Evolutionary conservation across 2,329 filamentous ascomycete species (phyloP), one percentile per base, ranked within the genome.

Genomic region (Gnomoniopsis sp.): DNA sequence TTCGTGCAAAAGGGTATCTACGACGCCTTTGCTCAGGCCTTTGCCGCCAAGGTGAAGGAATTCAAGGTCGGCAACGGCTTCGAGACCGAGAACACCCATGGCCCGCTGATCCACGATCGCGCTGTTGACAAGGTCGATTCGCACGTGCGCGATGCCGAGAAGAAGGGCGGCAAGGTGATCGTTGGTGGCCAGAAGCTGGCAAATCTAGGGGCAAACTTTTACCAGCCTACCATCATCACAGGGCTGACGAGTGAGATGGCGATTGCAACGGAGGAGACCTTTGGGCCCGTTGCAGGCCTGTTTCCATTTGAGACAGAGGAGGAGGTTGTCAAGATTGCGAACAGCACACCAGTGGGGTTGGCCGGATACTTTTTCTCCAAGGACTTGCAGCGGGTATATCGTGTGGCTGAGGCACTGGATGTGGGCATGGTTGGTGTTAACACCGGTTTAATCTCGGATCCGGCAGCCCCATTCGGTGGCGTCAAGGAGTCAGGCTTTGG

Each of bases 301-400:
- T 97, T 97, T 79, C 83, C 87, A 51, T 99, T 98, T 70, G 84
- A 90, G 49, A 91, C 88, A 0, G 95, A 98, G 75, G 87, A 89
- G 55, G 93, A 98, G 68, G 95, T 96, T 6, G 86, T 98, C 33
- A 79, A 83, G 63, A 76, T 93, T 64, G 93, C 95, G 3, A 99
- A 99, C 74, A 74, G 78, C 46, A 80, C 90, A 1, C 87, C 93
- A 54, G 93, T 98, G 41, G 95, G 95, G 1, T 81, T 99, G 38
- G 95, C 93, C 0, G 93, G 91, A 1, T 98, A 98, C 77, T 96
- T 99, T 78, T 98, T 91, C 79, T 92, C 84, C 6, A 74, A 76
- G 52, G 82, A 89, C 67, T 62, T 89, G 14, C 77, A 82, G 67
- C 75, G 87, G 7, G 79, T 85, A 30, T 76, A 79, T 65, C 78